phyloP scores from a whole-genome alignment of 2,329 filamentous ascomycete species.

The Thielaviopsis euricoi region DNA sequence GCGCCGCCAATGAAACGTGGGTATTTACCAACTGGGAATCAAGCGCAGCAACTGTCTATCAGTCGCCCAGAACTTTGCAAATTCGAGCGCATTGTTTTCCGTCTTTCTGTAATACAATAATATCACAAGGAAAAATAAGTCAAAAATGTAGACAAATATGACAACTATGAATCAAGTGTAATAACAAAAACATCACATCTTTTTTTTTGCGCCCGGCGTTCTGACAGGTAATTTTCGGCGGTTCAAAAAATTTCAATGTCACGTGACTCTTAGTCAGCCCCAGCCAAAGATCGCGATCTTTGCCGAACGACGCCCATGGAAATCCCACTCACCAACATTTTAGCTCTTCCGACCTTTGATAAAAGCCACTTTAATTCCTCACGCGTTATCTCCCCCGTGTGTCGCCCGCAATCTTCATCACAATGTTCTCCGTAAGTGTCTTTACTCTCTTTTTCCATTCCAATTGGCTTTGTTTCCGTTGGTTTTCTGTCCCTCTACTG shows the following conservation, averaged over 20 bases:
- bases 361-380: not conserved
- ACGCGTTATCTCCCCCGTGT: not conserved
- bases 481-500: not conserved
- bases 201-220: no score
- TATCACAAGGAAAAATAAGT: no score
- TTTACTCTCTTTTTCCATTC: not conserved
- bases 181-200: no score
- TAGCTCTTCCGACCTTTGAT: not conserved
- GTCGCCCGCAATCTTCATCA: constrained; percentile 1
- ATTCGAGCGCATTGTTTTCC: no score
- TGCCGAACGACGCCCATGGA: constrained; percentile 4
- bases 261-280: constrained; percentile 9
- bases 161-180: no score
- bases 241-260: not conserved
- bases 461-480: not conserved
- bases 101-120: no score
- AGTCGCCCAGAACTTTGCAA: no score
- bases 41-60: no score
- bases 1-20: not conserved
- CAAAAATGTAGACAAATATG: no score
- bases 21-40: not conserved
- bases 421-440: constrained; percentile 11
- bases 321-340: constrained; percentile 1
- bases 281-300: constrained; percentile 9
- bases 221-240: no score